A percentile compares a stretch with the other conserved stretches of the same genome.
These are phyloP conservation scores for Aspergillus sp. DNA, from an alignment of 2,329 filamentous ascomycete species.

Conservation along the genomic window DNA sequence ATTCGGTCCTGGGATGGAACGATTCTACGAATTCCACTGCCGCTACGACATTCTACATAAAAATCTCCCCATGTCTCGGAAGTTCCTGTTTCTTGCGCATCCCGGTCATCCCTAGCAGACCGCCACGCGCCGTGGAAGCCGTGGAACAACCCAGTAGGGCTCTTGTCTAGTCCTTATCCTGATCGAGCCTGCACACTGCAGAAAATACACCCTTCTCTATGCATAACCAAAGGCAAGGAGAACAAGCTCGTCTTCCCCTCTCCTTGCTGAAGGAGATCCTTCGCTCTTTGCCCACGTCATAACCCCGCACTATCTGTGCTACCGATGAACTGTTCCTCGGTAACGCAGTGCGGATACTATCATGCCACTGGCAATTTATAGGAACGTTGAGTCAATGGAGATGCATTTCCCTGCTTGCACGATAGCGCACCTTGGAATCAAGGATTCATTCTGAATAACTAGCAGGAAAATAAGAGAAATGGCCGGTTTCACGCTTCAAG, in stretches of 20 bases:
- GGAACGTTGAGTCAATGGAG: background rate
- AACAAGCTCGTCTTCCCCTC: background rate
- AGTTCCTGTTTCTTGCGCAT: background rate
- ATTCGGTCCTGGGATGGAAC: background rate
- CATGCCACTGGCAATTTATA: background rate
- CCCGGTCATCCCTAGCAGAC: background rate
- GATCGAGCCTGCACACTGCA: background rate
- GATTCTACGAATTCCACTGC: background rate
- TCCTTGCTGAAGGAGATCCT: background rate
- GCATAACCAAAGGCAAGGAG: background rate
- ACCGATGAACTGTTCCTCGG: background rate
- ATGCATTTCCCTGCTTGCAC: background rate
- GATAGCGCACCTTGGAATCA: background rate
- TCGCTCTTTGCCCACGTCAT: background rate
- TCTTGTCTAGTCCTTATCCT: background rate
- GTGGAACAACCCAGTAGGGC: too few species aligned
- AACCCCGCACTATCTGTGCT: background rate
- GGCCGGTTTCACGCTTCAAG: slow-evolving; percentile 16
- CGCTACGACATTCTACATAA: background rate
- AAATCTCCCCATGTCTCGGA: background rate
- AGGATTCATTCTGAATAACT: background rate
- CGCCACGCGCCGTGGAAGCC: background rate
- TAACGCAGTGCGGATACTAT: background rate
- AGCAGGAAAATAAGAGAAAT: slow-evolving; percentile 7
- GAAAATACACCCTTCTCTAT: background rate